Conservation (phyloP, 768 basidiomycete species). For the Hericium rajendrae region DNA sequence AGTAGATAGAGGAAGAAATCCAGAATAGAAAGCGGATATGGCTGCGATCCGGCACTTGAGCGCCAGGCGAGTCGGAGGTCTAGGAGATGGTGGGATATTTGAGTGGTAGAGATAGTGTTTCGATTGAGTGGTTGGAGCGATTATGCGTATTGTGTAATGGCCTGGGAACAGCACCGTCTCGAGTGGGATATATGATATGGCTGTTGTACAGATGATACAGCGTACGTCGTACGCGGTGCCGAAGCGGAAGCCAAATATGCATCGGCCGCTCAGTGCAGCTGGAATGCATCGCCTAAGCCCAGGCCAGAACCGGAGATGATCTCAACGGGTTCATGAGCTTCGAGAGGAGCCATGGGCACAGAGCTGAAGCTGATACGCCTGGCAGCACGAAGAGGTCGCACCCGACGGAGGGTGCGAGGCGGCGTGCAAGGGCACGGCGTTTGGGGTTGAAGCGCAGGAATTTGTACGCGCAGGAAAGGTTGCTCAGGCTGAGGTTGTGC, state of each 20-base stretch:
- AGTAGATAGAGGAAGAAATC: not conserved
- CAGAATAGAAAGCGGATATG: not conserved
- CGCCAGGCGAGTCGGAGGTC: not conserved
- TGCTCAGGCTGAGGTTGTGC: not conserved
- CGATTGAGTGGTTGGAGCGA: not conserved
- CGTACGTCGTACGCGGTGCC: not conserved
- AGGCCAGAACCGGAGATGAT: constrained; percentile 20
- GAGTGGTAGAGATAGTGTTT: not conserved
- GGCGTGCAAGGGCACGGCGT: constrained; percentile 59
- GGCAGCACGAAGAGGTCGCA: constrained; percentile 11
- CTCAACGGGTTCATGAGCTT: constrained; percentile 7
- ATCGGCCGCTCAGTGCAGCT: constrained; percentile 36
- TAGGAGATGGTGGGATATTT: not conserved
- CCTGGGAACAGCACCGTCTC: not conserved
- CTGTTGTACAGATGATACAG: not conserved
- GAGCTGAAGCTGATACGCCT: constrained; percentile 13
- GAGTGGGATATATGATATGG: not conserved
- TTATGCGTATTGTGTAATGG: not conserved
- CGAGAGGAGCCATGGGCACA: constrained; percentile 3
- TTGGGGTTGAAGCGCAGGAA: constrained; percentile 38
- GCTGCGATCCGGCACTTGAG: not conserved
- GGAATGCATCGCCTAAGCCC: constrained; percentile 53
- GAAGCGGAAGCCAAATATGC: not conserved
- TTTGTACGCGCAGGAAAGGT: constrained; percentile 16
- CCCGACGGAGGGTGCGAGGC: constrained; percentile 36